Evolutionary conservation across 768 basidiomycete genomes (phyloP).

Genomic region (Russula vinacea): DNA sequence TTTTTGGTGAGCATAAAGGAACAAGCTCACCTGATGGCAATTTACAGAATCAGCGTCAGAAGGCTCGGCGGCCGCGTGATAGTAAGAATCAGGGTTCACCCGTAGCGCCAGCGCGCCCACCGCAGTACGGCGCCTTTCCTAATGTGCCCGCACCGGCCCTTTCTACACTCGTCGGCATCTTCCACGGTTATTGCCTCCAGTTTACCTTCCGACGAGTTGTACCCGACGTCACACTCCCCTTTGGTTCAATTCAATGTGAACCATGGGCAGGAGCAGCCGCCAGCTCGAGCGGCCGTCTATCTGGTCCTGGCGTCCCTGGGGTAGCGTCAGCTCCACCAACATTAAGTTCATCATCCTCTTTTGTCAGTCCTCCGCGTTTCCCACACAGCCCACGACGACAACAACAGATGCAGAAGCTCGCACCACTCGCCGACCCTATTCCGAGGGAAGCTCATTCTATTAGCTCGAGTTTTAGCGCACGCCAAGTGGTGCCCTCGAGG

Average conservation of each 20-base stretch:
- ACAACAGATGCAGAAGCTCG: background rate
- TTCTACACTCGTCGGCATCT: constrained; percentile 36
- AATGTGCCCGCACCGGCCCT: constrained; percentile 38
- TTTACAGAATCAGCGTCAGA: constrained; percentile 79
- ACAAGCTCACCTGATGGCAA: constrained; percentile 20
- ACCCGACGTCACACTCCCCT: too few species aligned
- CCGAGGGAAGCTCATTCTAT: background rate
- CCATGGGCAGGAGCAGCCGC: background rate
- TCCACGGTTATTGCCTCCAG: constrained; percentile 30
- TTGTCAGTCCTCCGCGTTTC: background rate
- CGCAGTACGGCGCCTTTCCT: constrained; percentile 63
- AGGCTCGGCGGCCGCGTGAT: constrained; percentile 67
- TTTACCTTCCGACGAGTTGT: constrained; percentile 23
- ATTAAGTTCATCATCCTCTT: constrained; percentile 7
- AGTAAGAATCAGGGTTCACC: constrained; percentile 47
- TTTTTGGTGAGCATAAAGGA: constrained; percentile 6
- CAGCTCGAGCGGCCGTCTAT: constrained; percentile 15
- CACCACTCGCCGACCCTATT: background rate
- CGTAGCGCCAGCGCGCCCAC: constrained; percentile 47
- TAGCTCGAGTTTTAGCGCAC: background rate
- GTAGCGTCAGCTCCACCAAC: background rate
- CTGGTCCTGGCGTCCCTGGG: constrained; percentile 30
- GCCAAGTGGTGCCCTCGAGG: constrained; percentile 11
- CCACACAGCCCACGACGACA: background rate
- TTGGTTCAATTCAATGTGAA: constrained; percentile 16